These are phyloP conservation scores for Lenzites betulinus DNA, from an alignment of 768 basidiomycete species.

Conservation along the genomic window DNA sequence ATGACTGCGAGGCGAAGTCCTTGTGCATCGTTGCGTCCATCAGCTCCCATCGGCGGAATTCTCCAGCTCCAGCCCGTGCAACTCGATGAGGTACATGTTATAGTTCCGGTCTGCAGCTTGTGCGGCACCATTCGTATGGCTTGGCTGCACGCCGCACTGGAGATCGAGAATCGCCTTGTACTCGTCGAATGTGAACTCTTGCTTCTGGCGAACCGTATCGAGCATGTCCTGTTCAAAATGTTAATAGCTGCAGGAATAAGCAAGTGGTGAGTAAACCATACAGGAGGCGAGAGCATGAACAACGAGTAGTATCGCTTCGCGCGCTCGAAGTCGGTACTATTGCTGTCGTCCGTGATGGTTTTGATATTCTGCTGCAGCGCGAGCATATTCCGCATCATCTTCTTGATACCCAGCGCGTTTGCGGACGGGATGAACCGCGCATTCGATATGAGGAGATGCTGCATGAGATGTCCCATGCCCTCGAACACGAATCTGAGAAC, in stretches of 20 bases:
- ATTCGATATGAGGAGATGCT: constrained; percentile 75
- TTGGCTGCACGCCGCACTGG: constrained; percentile 81
- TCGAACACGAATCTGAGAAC: constrained; percentile 77
- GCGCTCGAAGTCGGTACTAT: constrained; percentile 69
- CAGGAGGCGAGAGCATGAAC: constrained; percentile 74
- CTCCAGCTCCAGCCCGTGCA: constrained; percentile 77
- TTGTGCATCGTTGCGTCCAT: background rate
- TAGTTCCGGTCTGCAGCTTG: constrained; percentile 71
- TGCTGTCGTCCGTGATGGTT: constrained; percentile 62
- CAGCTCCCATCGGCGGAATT: constrained; percentile 38
- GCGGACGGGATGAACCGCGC: constrained; percentile 69
- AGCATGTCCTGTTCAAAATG: constrained; percentile 64
- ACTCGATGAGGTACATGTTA: constrained; percentile 86
- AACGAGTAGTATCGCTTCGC: constrained; percentile 82
- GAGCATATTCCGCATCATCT: constrained; percentile 85
- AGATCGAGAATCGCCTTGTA: constrained; percentile 90
- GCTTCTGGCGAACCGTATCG: constrained; percentile 61
- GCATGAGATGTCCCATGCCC: constrained; percentile 84
- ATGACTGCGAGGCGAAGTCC: background rate
- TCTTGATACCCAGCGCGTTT: constrained; percentile 78
- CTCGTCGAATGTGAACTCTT: constrained; percentile 83
- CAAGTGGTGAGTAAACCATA: constrained; percentile 35
- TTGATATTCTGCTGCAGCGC: constrained; percentile 92
- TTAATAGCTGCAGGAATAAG: background rate
- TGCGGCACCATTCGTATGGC: constrained; percentile 48